Percentiles rank a stretch among this genome's conserved stretches.
Conservation (phyloP, 2,329 filamentous ascomycete species). For the Myriosclerotinia duriaeana region DNA sequence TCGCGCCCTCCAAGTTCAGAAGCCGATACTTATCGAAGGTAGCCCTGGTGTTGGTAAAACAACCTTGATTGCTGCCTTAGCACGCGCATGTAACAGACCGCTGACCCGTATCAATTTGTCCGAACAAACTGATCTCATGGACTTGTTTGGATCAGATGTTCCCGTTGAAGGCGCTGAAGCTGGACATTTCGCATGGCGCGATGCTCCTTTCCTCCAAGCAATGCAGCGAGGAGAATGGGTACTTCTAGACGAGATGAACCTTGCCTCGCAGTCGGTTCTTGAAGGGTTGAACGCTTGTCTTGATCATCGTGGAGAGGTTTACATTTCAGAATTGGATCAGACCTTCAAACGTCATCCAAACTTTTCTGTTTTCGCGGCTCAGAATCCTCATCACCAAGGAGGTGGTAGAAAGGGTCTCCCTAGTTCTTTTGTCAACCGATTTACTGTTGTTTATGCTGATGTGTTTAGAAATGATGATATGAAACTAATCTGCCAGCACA, state of each 20-base stretch:
- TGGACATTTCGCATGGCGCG: conserved; percentile 91
- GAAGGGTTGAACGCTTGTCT: conserved; percentile 96
- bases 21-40: conserved; percentile 91
- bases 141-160: conserved; percentile 94
- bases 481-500: conserved; percentile 73
- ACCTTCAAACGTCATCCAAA: conserved; percentile 85
- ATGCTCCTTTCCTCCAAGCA: conserved; percentile 90
- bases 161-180: conserved; percentile 89
- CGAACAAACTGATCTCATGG: conserved; percentile 96
- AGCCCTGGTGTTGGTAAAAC: conserved; percentile 99
- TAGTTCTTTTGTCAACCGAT: conserved; percentile 95
- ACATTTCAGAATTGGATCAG: conserved; percentile 91
- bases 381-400: conserved; percentile 97
- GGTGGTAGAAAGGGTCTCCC: conserved; percentile 93
- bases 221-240: conserved; percentile 99
- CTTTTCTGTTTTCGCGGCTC: conserved; percentile 94
- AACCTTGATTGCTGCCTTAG: conserved; percentile 82
- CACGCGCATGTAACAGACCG: conserved; percentile 74
- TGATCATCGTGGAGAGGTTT: conserved; percentile 93
- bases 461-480: conserved; percentile 81
- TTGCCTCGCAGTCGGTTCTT: conserved; percentile 93
- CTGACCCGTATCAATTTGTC: conserved; percentile 95
- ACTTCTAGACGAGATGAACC: conserved; percentile 95
- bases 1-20: conserved; percentile 81
- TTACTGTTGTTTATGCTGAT: conserved; percentile 96